Percentiles rank a stretch among this genome's conserved stretches.
Conservation (phyloP, 345 rosid genomes). For the Dovyalis caffra region DNA sequence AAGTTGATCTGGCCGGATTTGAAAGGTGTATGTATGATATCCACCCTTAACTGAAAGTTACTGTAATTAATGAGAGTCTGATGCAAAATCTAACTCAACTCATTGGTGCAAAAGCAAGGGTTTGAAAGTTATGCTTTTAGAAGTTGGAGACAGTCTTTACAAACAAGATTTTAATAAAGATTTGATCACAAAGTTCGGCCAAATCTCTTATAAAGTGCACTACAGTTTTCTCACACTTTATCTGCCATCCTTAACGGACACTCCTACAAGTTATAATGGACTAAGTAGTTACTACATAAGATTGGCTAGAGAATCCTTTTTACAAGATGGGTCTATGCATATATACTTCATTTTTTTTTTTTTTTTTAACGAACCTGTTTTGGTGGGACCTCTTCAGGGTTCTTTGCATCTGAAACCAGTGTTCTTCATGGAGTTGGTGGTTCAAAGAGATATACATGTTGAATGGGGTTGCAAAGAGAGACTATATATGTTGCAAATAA, state of each 20-base stretch:
- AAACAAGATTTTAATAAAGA: constrained; percentile 28
- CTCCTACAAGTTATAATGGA: neutral
- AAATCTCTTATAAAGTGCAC: constrained; percentile 26
- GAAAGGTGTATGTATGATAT: neutral
- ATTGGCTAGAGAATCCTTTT: constrained; percentile 7
- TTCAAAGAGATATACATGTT: neutral
- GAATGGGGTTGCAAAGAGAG: too few species aligned
- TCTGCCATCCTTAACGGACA: constrained; percentile 21
- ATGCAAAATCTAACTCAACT: constrained; percentile 12
- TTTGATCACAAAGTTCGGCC: constrained; percentile 22
- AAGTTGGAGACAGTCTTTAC: constrained; percentile 35
- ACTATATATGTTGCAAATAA: constrained; percentile 5
- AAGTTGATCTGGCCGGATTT: neutral
- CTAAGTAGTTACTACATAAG: constrained; percentile 10
- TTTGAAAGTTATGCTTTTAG: constrained; percentile 21
- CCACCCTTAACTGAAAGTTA: constrained; percentile 15
- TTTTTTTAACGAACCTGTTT: neutral
- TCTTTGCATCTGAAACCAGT: constrained; percentile 17
- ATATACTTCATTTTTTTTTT: neutral
- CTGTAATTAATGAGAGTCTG: constrained; percentile 8
- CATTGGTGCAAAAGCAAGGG: constrained; percentile 29
- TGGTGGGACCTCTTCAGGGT: constrained; percentile 14
- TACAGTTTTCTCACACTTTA: constrained; percentile 19
- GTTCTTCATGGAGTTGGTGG: constrained; percentile 8
- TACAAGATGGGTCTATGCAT: neutral